A percentile compares a stretch with the other conserved stretches of the same genome.
Evolutionary conservation across 768 basidiomycete genomes (phyloP).

Genomic region (Cystofilobasidium ferigula): DNA sequence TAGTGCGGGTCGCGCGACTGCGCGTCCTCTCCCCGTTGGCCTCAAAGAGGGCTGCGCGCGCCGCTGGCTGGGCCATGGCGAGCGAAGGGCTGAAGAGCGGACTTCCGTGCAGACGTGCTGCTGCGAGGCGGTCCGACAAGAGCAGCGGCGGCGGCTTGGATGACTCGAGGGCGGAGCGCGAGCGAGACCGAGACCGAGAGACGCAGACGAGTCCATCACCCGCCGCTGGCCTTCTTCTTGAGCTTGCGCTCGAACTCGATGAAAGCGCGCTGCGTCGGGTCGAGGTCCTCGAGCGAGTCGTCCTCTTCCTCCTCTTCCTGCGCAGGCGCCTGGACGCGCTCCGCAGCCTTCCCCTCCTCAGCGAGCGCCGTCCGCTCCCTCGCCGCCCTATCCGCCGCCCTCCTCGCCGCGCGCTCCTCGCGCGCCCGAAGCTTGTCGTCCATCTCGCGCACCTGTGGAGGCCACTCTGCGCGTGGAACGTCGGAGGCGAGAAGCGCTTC

Average conservation of each 20-base stretch:
- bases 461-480: slow-evolving; percentile 59
- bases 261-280: slow-evolving; percentile 46
- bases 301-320: slow-evolving; percentile 17
- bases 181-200: too few relatives aligned
- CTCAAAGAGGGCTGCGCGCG: too few relatives aligned
- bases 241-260: slow-evolving; percentile 32
- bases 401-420: neutral
- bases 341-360: neutral
- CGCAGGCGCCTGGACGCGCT: neutral
- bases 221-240: slow-evolving; percentile 24
- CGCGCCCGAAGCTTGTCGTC: slow-evolving; percentile 11
- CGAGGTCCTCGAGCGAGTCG: slow-evolving; percentile 39
- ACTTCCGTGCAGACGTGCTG: too few relatives aligned
- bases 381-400: neutral
- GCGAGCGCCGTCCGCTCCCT: slow-evolving; percentile 2
- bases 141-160: too few relatives aligned
- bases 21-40: too few relatives aligned
- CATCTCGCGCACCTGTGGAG: slow-evolving; percentile 43
- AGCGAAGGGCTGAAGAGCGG: too few relatives aligned
- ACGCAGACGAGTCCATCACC: neutral
- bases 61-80: too few relatives aligned
- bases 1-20: too few relatives aligned
- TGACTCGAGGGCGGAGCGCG: too few relatives aligned
- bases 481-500: slow-evolving; percentile 43
- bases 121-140: too few relatives aligned